A percentile compares a stretch with the other conserved stretches of the same genome.
Conservation (phyloP, 2,329 filamentous ascomycete genomes). For the Pseudonectria buxi region DNA sequence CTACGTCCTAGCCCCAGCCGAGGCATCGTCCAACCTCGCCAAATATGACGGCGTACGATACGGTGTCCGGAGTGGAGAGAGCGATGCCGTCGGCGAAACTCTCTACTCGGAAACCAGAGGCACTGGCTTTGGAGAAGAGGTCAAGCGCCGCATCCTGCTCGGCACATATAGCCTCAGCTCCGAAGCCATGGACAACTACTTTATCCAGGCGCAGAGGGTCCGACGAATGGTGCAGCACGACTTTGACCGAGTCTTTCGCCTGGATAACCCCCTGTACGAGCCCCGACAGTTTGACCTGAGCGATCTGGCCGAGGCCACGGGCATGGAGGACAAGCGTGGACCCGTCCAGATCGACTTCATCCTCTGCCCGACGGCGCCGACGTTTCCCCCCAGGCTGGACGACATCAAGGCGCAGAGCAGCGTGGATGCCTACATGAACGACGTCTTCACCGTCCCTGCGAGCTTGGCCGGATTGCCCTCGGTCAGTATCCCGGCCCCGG, state of each 20-base stretch:
- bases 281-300: slow-evolving; percentile 49
- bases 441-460: slow-evolving; percentile 92
- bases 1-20: slow-evolving; percentile 90
- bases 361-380: slow-evolving; percentile 80
- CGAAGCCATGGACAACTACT: slow-evolving; percentile 91
- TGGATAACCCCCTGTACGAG: slow-evolving; percentile 60
- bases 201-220: slow-evolving; percentile 85
- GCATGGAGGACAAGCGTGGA: slow-evolving; percentile 49
- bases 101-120: slow-evolving; percentile 73
- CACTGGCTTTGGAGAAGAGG: slow-evolving; percentile 73
- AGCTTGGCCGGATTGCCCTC: slow-evolving; percentile 88
- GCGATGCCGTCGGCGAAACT: slow-evolving; percentile 51
- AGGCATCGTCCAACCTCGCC: slow-evolving; percentile 90
- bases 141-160: slow-evolving; percentile 77
- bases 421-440: slow-evolving; percentile 81
- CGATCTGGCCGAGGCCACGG: slow-evolving; percentile 49
- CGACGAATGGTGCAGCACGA: slow-evolving; percentile 77
- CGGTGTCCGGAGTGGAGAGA: slow-evolving; percentile 51
- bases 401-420: slow-evolving; percentile 49
- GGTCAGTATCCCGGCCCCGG: slow-evolving; percentile 63
- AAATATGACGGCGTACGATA: slow-evolving; percentile 98
- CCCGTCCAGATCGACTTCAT: slow-evolving; percentile 73
- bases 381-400: slow-evolving; percentile 58
- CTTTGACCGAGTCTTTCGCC: slow-evolving; percentile 72
- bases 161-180: slow-evolving; percentile 88